phyloP scores from a whole-genome alignment of 805 yeast genomes.

The Kodamaea restingae region DNA sequence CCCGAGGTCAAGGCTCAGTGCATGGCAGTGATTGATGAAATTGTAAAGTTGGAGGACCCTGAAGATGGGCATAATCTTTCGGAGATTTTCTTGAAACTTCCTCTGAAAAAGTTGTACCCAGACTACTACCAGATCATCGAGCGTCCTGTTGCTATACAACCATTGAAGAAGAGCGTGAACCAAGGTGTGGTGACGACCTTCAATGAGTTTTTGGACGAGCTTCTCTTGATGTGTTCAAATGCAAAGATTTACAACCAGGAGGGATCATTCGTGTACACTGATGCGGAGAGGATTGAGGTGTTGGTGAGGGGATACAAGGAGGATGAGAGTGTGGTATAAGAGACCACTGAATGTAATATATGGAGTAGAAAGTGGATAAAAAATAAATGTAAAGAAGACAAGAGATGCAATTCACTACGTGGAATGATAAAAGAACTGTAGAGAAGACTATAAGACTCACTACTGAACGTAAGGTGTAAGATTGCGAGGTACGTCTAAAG shows the following conservation, averaged over 20 bases:
- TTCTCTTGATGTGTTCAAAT: constrained; percentile 63
- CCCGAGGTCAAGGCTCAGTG: constrained; percentile 22
- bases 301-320: constrained; percentile 17
- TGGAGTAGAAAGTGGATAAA: neutral
- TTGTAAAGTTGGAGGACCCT: constrained; percentile 40
- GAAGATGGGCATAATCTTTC: constrained; percentile 35
- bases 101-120: constrained; percentile 72
- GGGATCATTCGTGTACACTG: constrained; percentile 58
- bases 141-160: constrained; percentile 56
- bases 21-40: constrained; percentile 40
- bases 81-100: constrained; percentile 58
- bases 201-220: constrained; percentile 54
- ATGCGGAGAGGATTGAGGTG: constrained; percentile 48
- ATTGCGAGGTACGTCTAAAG: no score
- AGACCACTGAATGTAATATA: neutral
- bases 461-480: no score
- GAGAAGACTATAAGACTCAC: no score
- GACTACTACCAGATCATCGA: constrained; percentile 73
- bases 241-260: constrained; percentile 72
- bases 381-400: neutral
- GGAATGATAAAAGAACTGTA: no score
- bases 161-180: constrained; percentile 48
- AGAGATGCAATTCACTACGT: no score
- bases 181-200: constrained; percentile 32
- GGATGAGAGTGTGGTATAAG: neutral